phyloP scores from a whole-genome alignment of 2,329 filamentous ascomycete genomes.

The Paecilomyces formosus region DNA sequence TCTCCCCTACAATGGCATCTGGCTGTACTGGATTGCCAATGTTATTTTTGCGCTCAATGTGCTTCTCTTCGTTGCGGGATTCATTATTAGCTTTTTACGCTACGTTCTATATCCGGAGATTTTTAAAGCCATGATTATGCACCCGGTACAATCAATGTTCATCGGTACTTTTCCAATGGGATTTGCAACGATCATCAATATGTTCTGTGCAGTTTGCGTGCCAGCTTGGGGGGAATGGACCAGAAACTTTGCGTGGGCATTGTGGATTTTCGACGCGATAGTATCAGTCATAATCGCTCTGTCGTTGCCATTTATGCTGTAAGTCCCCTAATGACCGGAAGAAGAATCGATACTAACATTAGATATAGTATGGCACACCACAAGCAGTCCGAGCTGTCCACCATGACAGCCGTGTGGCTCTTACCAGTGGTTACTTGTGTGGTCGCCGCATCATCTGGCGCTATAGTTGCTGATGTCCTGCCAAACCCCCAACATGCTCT shows the following conservation, averaged over 20 bases:
- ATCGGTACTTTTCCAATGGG: conserved; percentile 63
- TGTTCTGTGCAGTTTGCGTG: conserved; percentile 54
- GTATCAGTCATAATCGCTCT: conserved; percentile 49
- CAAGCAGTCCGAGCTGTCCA: conserved; percentile 42
- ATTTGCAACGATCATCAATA: conserved; percentile 60
- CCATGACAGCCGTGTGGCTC: conserved; percentile 60
- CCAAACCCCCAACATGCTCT: conserved; percentile 50
- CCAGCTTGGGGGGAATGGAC: conserved; percentile 54
- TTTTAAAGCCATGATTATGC: conserved; percentile 58
- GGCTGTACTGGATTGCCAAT: conserved; percentile 33
- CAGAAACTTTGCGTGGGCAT: conserved; percentile 47
- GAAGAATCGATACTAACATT: not conserved
- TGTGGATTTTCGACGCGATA: conserved; percentile 53
- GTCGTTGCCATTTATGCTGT: conserved; percentile 52
- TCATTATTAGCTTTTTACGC: conserved; percentile 49
- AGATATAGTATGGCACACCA: conserved; percentile 18
- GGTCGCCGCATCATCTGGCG: conserved; percentile 59
- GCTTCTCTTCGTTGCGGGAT: conserved; percentile 22
- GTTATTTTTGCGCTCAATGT: conserved; percentile 30
- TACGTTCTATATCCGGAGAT: conserved; percentile 61
- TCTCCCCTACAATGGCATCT: conserved; percentile 30
- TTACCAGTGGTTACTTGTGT: conserved; percentile 62
- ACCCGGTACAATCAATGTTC: conserved; percentile 62
- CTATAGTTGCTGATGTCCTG: conserved; percentile 53
- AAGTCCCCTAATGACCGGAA: conserved; percentile 10